phyloP scores from a whole-genome alignment of 2,329 filamentous ascomycete species.

The Lasiodiplodia citricola region DNA sequence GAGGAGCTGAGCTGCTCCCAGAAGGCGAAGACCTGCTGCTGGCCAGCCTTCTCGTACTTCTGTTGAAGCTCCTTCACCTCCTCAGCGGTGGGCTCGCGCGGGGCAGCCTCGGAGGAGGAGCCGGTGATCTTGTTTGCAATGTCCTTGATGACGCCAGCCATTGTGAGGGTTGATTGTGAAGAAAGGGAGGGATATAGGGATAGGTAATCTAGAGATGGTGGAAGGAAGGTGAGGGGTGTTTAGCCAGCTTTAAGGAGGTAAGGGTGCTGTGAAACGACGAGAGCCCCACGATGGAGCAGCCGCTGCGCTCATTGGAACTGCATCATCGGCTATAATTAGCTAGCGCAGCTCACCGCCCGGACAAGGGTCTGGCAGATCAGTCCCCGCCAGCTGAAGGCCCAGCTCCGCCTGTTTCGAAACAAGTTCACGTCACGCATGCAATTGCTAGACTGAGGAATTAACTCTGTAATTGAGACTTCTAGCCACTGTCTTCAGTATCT shows the following conservation, averaged over 20 bases:
- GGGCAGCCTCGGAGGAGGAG: slow-evolving; percentile 37
- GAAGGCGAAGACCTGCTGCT: slow-evolving; percentile 85
- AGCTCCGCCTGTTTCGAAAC: slow-evolving; percentile 17
- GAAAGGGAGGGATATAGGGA: slow-evolving; percentile 4
- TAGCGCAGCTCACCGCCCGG: slow-evolving; percentile 26
- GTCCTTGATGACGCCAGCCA: slow-evolving; percentile 26
- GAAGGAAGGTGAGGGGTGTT: slow-evolving; percentile 18
- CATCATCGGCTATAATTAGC: slow-evolving; percentile 26
- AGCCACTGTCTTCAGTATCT: not conserved
- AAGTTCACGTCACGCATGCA: not conserved
- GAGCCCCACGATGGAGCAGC: slow-evolving; percentile 27
- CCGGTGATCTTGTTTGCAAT: slow-evolving; percentile 35
- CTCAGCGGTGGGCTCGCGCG: slow-evolving; percentile 64
- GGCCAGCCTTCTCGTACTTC: slow-evolving; percentile 75
- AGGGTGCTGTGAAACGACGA: slow-evolving; percentile 25
- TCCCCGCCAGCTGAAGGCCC: slow-evolving; percentile 15
- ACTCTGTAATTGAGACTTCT: not conserved
- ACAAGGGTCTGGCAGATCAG: slow-evolving; percentile 22
- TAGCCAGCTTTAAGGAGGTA: slow-evolving; percentile 25
- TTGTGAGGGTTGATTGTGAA: not conserved
- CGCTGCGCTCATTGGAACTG: slow-evolving; percentile 22
- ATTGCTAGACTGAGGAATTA: not conserved
- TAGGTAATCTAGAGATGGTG: slow-evolving; percentile 5
- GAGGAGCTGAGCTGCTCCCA: slow-evolving; percentile 76
- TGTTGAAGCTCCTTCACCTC: slow-evolving; percentile 71